Evolutionary conservation across 2,329 filamentous ascomycete species (phyloP).

Genomic region (Ascochyta rabiei): DNA sequence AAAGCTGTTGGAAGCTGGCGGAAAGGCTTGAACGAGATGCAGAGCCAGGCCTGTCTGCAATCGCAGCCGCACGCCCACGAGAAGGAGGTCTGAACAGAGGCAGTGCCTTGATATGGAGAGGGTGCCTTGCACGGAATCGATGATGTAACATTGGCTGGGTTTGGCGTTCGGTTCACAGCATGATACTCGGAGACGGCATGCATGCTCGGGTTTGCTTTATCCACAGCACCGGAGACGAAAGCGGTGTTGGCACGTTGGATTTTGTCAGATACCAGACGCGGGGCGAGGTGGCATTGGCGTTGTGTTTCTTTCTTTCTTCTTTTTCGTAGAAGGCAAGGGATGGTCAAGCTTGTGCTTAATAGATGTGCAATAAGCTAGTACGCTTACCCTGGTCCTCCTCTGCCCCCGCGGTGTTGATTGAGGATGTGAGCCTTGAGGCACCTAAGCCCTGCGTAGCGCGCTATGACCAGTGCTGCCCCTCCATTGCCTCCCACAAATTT

Average conservation of each 20-base stretch:
- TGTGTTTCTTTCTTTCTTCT: neutral
- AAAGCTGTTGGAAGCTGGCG: slow-evolving; percentile 25
- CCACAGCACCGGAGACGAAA: neutral
- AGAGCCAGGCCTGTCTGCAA: slow-evolving; percentile 31
- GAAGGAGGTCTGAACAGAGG: neutral
- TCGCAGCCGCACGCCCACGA: neutral
- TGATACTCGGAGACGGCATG: slow-evolving; percentile 4
- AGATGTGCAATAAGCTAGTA: neutral
- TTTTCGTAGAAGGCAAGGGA: neutral
- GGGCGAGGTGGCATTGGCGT: neutral
- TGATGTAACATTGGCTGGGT: neutral
- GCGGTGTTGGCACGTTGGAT: slow-evolving; percentile 11
- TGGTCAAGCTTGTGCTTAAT: neutral
- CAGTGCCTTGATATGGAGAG: neutral
- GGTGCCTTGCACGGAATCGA: neutral
- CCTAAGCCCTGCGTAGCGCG: neutral
- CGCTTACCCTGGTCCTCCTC: no score
- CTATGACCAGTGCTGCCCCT: slow-evolving; percentile 20
- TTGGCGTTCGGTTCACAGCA: slow-evolving; percentile 11
- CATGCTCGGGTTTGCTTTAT: neutral
- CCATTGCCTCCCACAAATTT: slow-evolving; percentile 36
- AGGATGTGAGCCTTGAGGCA: neutral
- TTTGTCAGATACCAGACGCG: slow-evolving; percentile 11
- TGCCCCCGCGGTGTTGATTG: neutral
- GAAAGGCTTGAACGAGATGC: slow-evolving; percentile 12